Percentiles rank a stretch among this genome's conserved stretches.
phyloP scores from a whole-genome alignment of 768 basidiomycete species.

The Tulasnella calospora region DNA sequence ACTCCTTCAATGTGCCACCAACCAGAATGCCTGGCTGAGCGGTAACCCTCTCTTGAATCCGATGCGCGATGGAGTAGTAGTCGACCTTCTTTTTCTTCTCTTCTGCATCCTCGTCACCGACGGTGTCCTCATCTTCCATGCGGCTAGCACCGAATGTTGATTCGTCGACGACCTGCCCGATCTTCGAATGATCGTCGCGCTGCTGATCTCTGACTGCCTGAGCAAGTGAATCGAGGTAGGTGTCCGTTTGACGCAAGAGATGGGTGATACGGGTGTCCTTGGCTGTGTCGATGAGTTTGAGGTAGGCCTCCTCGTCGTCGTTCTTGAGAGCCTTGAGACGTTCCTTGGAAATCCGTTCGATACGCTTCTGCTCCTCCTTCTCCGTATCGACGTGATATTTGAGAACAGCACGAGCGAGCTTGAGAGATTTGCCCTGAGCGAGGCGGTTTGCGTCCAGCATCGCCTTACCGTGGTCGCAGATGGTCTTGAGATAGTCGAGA shows the following conservation, averaged over 20 bases:
- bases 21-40: conserved; percentile 68
- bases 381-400: conserved; percentile 85
- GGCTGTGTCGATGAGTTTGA: conserved; percentile 97
- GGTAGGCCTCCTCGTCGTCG: conserved; percentile 99
- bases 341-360: conserved; percentile 93
- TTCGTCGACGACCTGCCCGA: conserved; percentile 62
- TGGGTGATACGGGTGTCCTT: conserved; percentile 99
- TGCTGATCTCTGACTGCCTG: conserved; percentile 93
- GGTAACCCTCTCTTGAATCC: conserved; percentile 78
- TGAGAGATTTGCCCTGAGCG: conserved; percentile 53
- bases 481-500: conserved; percentile 83
- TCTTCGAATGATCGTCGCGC: conserved; percentile 46
- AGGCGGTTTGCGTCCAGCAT: conserved; percentile 54
- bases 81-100: conserved; percentile 73
- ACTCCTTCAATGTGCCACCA: conserved; percentile 89
- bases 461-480: conserved; percentile 76
- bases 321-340: conserved; percentile 96
- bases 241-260: conserved; percentile 86
- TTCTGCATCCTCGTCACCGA: conserved; percentile 37
- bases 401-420: conserved; percentile 72
- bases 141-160: conserved; percentile 85
- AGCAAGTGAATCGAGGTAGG: conserved; percentile 90
- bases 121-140: conserved; percentile 47
- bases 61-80: conserved; percentile 94
- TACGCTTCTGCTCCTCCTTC: conserved; percentile 96